A percentile compares a stretch with the other conserved stretches of the same genome.
These are phyloP conservation scores for Cytospora chrysosperma DNA, from an alignment of 2,329 filamentous ascomycete genomes.

Conservation along the genomic window DNA sequence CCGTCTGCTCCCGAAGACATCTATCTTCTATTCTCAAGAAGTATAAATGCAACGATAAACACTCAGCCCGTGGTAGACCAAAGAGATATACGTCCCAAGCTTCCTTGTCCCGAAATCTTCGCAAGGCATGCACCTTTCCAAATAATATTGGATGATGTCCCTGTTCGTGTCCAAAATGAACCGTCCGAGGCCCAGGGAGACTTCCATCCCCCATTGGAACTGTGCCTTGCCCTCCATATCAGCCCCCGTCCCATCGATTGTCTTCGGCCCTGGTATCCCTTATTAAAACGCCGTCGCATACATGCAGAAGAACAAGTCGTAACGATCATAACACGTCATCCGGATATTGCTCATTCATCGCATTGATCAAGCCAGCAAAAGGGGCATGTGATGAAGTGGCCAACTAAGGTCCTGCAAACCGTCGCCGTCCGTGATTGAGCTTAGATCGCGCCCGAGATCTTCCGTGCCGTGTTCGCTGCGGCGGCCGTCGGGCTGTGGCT, in stretches of 20 bases:
- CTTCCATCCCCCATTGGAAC: not conserved
- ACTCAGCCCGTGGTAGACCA: not conserved
- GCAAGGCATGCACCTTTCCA: not conserved
- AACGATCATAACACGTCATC: conserved; percentile 25
- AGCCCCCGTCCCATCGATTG: not conserved
- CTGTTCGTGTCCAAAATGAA: not conserved
- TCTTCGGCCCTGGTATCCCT: conserved; percentile 1
- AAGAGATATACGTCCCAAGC: conserved; percentile 4
- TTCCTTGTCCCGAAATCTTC: not conserved
- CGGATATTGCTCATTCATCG: conserved; percentile 13
- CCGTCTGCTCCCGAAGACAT: not conserved
- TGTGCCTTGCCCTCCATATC: not conserved
- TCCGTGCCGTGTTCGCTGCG: conserved; percentile 48
- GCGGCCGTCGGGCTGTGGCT: conserved; percentile 40
- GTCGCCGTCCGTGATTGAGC: not conserved
- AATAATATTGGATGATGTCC: not conserved
- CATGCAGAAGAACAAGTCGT: conserved; percentile 23
- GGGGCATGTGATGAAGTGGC: not conserved
- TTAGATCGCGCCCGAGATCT: conserved; percentile 46
- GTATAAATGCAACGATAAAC: conserved; percentile 5
- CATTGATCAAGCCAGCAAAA: not conserved
- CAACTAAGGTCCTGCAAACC: not conserved
- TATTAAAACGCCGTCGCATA: conserved; percentile 18
- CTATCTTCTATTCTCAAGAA: conserved; percentile 5
- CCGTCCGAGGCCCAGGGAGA: not conserved